Conservation (phyloP, 2,329 filamentous ascomycete species). For the Zasmidium cellare region DNA sequence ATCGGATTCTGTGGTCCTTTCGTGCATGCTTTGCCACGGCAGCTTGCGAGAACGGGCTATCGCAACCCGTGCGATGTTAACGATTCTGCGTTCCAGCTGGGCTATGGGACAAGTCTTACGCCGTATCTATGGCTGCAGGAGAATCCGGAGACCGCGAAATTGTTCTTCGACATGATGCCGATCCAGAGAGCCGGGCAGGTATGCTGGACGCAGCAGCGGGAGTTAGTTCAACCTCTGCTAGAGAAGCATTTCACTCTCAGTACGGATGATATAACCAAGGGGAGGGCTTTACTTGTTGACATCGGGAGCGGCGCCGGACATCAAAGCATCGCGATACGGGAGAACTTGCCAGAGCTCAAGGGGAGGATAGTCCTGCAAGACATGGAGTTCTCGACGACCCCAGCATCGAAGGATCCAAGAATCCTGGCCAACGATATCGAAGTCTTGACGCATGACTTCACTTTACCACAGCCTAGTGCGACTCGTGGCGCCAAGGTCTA, state of each 20-base stretch:
- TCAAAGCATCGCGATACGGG: background rate
- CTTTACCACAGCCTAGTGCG: background rate
- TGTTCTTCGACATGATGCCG: too few species aligned
- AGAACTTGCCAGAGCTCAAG: background rate
- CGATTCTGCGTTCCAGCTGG: background rate
- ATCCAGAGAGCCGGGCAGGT: too few species aligned
- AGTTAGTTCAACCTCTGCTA: too few species aligned
- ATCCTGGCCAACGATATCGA: background rate
- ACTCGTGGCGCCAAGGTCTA: background rate
- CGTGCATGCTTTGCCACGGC: background rate
- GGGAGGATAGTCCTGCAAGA: constrained; percentile 1
- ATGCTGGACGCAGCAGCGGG: too few species aligned
- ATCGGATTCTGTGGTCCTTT: background rate
- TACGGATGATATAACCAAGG: background rate
- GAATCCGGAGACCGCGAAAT: too few species aligned
- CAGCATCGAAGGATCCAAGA: background rate
- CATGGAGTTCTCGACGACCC: background rate
- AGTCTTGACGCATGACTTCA: background rate
- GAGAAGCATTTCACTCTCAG: too few species aligned
- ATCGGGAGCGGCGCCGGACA: constrained; percentile 3
- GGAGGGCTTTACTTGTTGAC: background rate
- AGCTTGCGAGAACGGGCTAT: background rate
- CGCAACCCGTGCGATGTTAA: background rate
- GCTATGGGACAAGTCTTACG: background rate
- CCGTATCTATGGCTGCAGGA: background rate